Percentiles rank a stretch among this genome's conserved stretches.
Evolutionary conservation across 1,139 yeast species (phyloP).

Genomic region (Yamadazyma aaseri): DNA sequence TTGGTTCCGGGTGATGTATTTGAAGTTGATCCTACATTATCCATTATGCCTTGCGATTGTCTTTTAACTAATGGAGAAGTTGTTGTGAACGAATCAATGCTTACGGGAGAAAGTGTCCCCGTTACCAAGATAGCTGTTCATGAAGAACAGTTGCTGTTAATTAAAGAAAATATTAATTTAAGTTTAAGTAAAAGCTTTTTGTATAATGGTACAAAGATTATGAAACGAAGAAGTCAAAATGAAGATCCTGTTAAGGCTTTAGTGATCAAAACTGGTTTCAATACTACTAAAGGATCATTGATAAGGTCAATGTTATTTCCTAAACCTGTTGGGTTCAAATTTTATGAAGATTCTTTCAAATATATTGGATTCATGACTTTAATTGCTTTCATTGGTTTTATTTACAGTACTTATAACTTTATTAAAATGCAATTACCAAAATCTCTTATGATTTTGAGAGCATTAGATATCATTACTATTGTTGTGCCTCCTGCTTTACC

Average conservation of each 20-base stretch:
- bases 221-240: slow-evolving; percentile 67
- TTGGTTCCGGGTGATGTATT: slow-evolving; percentile 94
- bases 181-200: slow-evolving; percentile 70
- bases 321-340: slow-evolving; percentile 89
- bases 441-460: slow-evolving; percentile 74
- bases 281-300: slow-evolving; percentile 93
- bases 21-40: slow-evolving; percentile 83
- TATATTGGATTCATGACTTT: slow-evolving; percentile 93
- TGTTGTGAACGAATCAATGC: slow-evolving; percentile 91
- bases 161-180: slow-evolving; percentile 65
- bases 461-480: slow-evolving; percentile 89
- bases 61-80: slow-evolving; percentile 86
- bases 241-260: slow-evolving; percentile 83
- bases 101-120: slow-evolving; percentile 97
- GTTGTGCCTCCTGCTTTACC: slow-evolving; percentile 99
- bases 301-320: slow-evolving; percentile 96
- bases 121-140: slow-evolving; percentile 76
- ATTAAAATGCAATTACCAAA: slow-evolving; percentile 70
- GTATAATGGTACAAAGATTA: slow-evolving; percentile 84
- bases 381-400: slow-evolving; percentile 82
- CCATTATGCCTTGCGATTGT: slow-evolving; percentile 83
- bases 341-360: slow-evolving; percentile 89
- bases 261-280: slow-evolving; percentile 87
- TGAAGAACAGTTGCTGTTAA: slow-evolving; percentile 54
- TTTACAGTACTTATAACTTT: slow-evolving; percentile 80